phyloP scores from a whole-genome alignment of 1,284 basidiomycete genomes.

The Tylopilus orsonianus region DNA sequence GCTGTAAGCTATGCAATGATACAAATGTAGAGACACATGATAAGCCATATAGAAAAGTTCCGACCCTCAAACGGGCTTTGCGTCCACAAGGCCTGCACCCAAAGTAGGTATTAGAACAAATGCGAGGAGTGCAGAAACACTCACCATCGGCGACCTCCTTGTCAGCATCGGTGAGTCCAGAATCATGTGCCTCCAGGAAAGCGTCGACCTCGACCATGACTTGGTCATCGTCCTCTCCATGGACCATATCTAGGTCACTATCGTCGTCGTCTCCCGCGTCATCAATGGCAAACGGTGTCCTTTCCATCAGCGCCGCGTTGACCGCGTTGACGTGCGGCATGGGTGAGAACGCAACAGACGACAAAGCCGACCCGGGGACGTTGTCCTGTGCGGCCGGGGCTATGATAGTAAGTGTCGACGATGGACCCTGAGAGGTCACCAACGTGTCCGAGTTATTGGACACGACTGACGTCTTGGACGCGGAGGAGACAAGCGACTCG shows the following conservation, averaged over 20 bases:
- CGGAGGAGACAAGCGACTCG: slow-evolving; percentile 78
- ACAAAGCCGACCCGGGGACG: slow-evolving; percentile 32
- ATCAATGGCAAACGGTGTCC: slow-evolving; percentile 92
- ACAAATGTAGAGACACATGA: slow-evolving; percentile 10
- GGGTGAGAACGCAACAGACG: slow-evolving; percentile 44
- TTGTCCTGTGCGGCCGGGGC: slow-evolving; percentile 26
- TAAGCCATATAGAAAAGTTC: slow-evolving; percentile 19
- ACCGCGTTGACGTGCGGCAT: slow-evolving; percentile 74
- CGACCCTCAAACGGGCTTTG: slow-evolving; percentile 51
- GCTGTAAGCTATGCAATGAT: slow-evolving; percentile 8
- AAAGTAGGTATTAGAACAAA: slow-evolving; percentile 2
- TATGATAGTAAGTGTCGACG: slow-evolving; percentile 43
- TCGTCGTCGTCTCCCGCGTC: slow-evolving; percentile 74
- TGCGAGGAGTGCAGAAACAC: slow-evolving; percentile 9
- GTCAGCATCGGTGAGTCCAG: slow-evolving; percentile 81
- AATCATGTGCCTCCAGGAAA: slow-evolving; percentile 88
- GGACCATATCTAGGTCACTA: slow-evolving; percentile 66
- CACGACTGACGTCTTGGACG: slow-evolving; percentile 49
- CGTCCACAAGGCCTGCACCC: slow-evolving; percentile 57
- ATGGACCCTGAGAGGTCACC: slow-evolving; percentile 34
- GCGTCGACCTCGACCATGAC: slow-evolving; percentile 94
- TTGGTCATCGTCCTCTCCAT: slow-evolving; percentile 67
- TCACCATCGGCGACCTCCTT: slow-evolving; percentile 79
- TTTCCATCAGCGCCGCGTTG: slow-evolving; percentile 82
- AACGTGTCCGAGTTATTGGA: slow-evolving; percentile 25